These are phyloP conservation scores for Serpula lacrymans DNA, from an alignment of 768 basidiomycete species.

Conservation along the genomic window DNA sequence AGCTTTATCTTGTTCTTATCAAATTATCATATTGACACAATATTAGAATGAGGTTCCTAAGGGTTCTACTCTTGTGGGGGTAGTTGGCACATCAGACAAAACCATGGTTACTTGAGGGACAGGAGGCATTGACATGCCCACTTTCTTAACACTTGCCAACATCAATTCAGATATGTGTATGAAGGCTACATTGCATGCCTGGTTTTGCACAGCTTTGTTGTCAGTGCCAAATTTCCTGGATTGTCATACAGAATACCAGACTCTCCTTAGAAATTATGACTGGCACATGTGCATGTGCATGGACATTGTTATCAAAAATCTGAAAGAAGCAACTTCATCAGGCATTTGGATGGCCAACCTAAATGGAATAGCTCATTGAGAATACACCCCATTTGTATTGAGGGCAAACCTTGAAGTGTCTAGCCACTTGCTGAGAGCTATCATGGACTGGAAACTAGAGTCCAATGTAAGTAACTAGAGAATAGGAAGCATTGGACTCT, in stretches of 20 bases:
- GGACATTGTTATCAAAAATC: conserved; percentile 22
- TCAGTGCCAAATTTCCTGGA: conserved; percentile 23
- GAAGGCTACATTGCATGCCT: conserved; percentile 25
- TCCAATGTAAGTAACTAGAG: no score
- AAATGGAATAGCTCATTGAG: no score
- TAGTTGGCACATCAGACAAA: no score
- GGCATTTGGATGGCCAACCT: conserved; percentile 28
- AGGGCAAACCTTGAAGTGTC: no score
- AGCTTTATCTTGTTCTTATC: conserved; percentile 1
- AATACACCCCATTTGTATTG: no score
- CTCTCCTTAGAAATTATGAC: conserved; percentile 22
- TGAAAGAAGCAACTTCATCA: conserved; percentile 28
- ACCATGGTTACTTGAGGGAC: no score
- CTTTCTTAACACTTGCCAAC: no score
- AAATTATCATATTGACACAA: background rate
- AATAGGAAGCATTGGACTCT: no score
- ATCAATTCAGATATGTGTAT: no score
- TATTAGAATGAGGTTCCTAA: conserved; percentile 12
- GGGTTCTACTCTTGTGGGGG: conserved; percentile 25
- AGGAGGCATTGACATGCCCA: no score
- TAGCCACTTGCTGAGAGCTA: no score
- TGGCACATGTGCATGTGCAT: conserved; percentile 29
- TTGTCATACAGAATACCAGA: conserved; percentile 13
- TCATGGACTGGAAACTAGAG: no score
- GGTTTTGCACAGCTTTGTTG: conserved; percentile 22